phyloP scores from a whole-genome alignment of 2,329 filamentous ascomycete species.

The Diplodia mutila region DNA sequence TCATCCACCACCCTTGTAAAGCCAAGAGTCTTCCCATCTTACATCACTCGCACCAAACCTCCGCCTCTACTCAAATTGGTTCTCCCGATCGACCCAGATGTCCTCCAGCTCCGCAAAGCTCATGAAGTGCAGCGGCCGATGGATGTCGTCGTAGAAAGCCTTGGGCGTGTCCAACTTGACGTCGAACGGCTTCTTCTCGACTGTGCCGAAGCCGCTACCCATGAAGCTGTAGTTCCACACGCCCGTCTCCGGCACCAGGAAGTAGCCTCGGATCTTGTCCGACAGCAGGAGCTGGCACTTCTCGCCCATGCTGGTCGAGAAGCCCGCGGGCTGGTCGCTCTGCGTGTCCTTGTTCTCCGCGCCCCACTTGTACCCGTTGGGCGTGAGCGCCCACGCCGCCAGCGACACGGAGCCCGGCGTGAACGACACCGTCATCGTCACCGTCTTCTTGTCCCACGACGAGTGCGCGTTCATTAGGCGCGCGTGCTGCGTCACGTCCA shows the following conservation, averaged over 20 bases:
- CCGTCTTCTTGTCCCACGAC: constrained; percentile 83
- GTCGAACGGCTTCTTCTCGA: constrained; percentile 89
- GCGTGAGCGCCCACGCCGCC: constrained; percentile 89
- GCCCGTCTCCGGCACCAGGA: constrained; percentile 87
- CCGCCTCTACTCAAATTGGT: constrained; percentile 80
- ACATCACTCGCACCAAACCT: neutral
- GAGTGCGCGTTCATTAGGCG: constrained; percentile 83
- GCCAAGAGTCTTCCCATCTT: neutral
- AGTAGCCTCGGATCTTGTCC: constrained; percentile 93
- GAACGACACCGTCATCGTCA: constrained; percentile 94
- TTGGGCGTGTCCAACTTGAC: constrained; percentile 91
- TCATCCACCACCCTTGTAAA: neutral
- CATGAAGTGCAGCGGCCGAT: constrained; percentile 92
- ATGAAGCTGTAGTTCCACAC: constrained; percentile 99
- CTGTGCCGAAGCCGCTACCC: constrained; percentile 81
- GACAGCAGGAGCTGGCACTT: constrained; percentile 93
- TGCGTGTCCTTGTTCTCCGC: constrained; percentile 91
- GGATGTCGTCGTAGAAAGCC: constrained; percentile 88
- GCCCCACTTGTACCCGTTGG: constrained; percentile 94
- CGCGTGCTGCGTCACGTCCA: constrained; percentile 92
- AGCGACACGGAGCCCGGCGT: constrained; percentile 95
- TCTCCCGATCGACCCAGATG: constrained; percentile 88
- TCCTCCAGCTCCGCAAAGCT: constrained; percentile 98
- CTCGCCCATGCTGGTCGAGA: constrained; percentile 88
- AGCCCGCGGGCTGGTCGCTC: constrained; percentile 92